phyloP scores from a whole-genome alignment of 73 alveolate species.

The Symbiodinium natans region DNA sequence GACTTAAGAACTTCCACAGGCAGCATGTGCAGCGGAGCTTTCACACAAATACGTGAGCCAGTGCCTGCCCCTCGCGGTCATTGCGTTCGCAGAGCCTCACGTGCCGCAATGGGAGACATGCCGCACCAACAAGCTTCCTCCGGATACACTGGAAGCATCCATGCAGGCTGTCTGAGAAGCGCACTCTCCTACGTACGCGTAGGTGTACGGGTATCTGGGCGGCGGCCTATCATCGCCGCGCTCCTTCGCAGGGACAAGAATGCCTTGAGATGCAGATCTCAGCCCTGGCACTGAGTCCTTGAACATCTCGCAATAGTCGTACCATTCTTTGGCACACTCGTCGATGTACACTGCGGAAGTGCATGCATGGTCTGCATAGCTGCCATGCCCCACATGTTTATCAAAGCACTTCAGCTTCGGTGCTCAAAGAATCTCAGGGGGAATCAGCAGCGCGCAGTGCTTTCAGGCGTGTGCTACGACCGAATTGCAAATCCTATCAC shows the following conservation, averaged over 20 bases:
- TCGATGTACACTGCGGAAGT: neutral
- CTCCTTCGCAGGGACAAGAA: neutral
- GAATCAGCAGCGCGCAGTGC: no score
- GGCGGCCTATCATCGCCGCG: neutral
- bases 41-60: neutral
- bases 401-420: no score
- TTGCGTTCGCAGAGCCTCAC: neutral
- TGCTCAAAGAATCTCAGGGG: no score
- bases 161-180: neutral
- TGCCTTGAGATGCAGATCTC: neutral
- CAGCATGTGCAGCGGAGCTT: neutral
- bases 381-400: no score
- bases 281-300: neutral
- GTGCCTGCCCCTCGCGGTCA: neutral
- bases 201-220: neutral
- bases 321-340: conserved; percentile 2
- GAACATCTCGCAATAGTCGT: neutral
- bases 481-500: no score
- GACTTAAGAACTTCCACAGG: no score
- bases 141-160: neutral
- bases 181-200: neutral
- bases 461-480: no score
- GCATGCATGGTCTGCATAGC: no score
- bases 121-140: neutral
- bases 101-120: neutral